Conservation (phyloP, 768 basidiomycete species). For the Mycena leptocephala region DNA sequence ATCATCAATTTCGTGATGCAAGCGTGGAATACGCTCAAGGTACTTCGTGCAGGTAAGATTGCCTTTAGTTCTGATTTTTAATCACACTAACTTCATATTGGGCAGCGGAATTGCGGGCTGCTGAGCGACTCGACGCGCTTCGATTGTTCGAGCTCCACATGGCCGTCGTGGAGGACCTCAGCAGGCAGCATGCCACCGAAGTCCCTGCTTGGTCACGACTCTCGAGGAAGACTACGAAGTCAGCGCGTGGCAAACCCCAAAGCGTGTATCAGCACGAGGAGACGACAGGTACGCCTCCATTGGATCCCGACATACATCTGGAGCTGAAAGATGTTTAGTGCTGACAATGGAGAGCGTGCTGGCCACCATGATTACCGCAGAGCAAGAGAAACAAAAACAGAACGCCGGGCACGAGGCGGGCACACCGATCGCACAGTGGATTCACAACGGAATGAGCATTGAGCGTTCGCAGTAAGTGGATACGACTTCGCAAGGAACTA, state of each 20-base stretch:
- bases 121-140: conserved; percentile 12
- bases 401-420: background rate
- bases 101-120: conserved; percentile 12
- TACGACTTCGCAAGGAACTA: too few species aligned
- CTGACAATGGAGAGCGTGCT: conserved; percentile 14
- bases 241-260: background rate
- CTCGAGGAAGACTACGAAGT: too few species aligned
- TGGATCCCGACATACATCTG: background rate
- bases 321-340: background rate
- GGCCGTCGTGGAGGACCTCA: conserved; percentile 13
- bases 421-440: too few species aligned
- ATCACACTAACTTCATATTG: background rate
- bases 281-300: background rate
- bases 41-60: conserved; percentile 8
- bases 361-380: conserved; percentile 9
- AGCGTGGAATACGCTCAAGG: conserved; percentile 17
- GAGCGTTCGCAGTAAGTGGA: too few species aligned
- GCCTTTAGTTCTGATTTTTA: background rate
- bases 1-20: conserved; percentile 22
- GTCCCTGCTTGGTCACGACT: too few species aligned
- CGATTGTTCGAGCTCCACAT: conserved; percentile 21
- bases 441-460: too few species aligned
- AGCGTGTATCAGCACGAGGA: conserved; percentile 22
- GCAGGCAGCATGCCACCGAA: conserved; percentile 12
- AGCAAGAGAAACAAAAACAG: background rate